These are phyloP conservation scores for Zizania palustris DNA, from an alignment of 202 grass and related monocot genomes.

Conservation along the genomic window DNA sequence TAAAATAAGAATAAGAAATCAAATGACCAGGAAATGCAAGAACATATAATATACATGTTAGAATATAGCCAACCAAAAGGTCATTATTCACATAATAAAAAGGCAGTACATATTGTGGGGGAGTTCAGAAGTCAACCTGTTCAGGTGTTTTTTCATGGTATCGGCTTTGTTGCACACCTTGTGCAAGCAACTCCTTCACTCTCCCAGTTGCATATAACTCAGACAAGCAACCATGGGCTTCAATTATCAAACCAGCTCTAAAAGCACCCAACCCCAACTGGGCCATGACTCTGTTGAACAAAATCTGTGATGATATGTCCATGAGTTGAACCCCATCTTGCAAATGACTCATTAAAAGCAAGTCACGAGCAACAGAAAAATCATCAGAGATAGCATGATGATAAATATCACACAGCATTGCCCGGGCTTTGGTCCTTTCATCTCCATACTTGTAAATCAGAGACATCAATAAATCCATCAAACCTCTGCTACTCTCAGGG, in stretches of 20 bases:
- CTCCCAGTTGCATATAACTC: constrained; percentile 63
- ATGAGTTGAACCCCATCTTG: constrained; percentile 80
- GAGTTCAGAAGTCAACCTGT: constrained; percentile 46
- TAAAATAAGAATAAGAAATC: neutral
- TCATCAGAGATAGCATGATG: constrained; percentile 81
- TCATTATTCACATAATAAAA: neutral
- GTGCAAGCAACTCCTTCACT: constrained; percentile 74
- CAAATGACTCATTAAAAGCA: constrained; percentile 79
- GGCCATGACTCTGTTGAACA: constrained; percentile 77
- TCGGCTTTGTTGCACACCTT: constrained; percentile 58
- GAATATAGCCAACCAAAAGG: neutral
- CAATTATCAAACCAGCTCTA: constrained; percentile 61
- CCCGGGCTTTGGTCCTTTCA: constrained; percentile 78
- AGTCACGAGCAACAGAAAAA: constrained; percentile 62
- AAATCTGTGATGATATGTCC: constrained; percentile 79
- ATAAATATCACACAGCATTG: constrained; percentile 85
- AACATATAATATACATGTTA: neutral
- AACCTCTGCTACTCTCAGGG: constrained; percentile 56
- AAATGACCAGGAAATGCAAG: neutral
- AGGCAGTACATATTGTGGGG: neutral
- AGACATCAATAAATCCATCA: constrained; percentile 68
- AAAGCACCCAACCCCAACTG: constrained; percentile 81
- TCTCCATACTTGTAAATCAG: constrained; percentile 76
- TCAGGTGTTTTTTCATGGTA: constrained; percentile 71
- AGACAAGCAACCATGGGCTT: constrained; percentile 59